phyloP scores from a whole-genome alignment of 176 grass and related monocot genomes.

The Rhynchospora breviuscula region DNA sequence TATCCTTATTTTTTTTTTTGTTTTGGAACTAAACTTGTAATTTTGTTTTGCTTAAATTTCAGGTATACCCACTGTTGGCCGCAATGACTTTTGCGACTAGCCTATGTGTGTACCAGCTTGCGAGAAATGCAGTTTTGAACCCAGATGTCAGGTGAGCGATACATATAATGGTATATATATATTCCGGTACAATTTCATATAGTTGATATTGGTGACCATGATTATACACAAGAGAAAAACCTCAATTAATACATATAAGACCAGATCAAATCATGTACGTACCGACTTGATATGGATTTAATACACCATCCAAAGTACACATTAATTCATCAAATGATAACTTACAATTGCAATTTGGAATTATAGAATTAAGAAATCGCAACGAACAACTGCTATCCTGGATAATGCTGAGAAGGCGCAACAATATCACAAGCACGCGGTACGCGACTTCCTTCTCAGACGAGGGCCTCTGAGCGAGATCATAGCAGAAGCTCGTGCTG shows the following conservation, averaged over 20 bases:
- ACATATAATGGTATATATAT: background rate
- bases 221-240: no score
- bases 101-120: conserved; percentile 29
- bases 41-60: background rate
- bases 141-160: conserved; percentile 28
- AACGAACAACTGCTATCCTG: conserved; percentile 22
- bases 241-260: no score
- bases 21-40: background rate
- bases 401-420: conserved; percentile 24
- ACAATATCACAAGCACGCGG: conserved; percentile 12
- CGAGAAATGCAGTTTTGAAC: conserved; percentile 30
- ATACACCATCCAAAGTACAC: no score
- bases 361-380: conserved; percentile 22
- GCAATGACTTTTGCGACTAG: conserved; percentile 25
- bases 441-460: conserved; percentile 17
- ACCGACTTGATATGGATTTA: no score
- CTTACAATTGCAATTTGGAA: background rate
- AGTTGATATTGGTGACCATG: no score
- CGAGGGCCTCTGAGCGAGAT: conserved; percentile 4
- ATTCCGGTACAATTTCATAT: background rate
- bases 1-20: background rate
- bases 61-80: conserved; percentile 29
- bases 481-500: background rate
- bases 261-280: no score
- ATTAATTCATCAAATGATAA: background rate